These are phyloP conservation scores for Narthecium ossifragum DNA, from an alignment of 106 monocot species.

Conservation along the genomic window DNA sequence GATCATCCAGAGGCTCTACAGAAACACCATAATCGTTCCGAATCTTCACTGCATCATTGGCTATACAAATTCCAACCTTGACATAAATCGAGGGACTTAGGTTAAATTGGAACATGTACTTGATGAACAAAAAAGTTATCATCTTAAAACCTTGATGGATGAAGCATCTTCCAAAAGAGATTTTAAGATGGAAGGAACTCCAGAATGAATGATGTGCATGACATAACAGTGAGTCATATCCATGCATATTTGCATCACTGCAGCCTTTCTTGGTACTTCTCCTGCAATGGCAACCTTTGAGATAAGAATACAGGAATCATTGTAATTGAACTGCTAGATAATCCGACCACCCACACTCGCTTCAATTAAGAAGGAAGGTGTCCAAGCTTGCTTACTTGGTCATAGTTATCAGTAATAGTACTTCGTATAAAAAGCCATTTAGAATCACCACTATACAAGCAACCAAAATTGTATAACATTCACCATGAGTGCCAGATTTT, in stretches of 20 bases:
- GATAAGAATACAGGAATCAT: no score
- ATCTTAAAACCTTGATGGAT: constrained; percentile 50
- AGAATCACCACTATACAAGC: neutral
- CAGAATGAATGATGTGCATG: constrained; percentile 82
- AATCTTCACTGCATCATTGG: constrained; percentile 72
- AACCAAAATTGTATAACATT: neutral
- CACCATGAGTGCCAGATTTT: neutral
- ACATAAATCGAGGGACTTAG: neutral
- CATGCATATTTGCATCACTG: constrained; percentile 88
- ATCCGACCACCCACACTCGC: no score
- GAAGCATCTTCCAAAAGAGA: constrained; percentile 65
- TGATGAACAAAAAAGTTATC: neutral
- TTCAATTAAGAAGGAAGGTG: no score
- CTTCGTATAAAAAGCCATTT: no score
- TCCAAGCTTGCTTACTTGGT: no score
- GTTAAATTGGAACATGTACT: neutral
- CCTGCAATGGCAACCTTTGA: constrained; percentile 52
- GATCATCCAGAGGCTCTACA: constrained; percentile 55
- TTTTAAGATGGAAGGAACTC: constrained; percentile 62
- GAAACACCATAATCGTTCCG: constrained; percentile 58
- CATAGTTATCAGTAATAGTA: no score
- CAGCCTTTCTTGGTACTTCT: constrained; percentile 60
- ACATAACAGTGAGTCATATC: constrained; percentile 61
- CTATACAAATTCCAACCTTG: constrained; percentile 79
- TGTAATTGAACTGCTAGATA: no score